Evolutionary conservation across 2,329 filamentous ascomycete genomes (phyloP).

Genomic region (Huntiella decipiens): DNA sequence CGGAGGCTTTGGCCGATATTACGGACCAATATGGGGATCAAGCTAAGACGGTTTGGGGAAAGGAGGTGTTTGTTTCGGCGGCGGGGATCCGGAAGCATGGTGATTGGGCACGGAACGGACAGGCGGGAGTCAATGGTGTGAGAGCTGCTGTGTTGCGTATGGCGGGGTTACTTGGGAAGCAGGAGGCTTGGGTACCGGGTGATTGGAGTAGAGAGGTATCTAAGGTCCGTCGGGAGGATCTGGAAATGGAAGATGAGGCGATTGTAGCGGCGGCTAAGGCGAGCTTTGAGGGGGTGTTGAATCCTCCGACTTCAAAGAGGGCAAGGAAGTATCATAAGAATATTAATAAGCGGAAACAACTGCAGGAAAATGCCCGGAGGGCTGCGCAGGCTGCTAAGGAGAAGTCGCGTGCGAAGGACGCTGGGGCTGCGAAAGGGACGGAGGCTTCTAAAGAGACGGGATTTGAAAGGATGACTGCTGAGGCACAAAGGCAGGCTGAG

Average conservation of each 20-base stretch:
- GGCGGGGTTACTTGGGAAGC: conserved; percentile 18
- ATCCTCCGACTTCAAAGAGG: not conserved
- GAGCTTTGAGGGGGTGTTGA: not conserved
- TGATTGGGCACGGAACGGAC: conserved; percentile 13
- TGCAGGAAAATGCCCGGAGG: not conserved
- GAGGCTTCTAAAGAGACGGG: conserved; percentile 14
- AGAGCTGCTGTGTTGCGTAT: conserved; percentile 23
- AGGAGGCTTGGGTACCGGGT: not conserved
- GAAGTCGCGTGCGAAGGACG: not conserved
- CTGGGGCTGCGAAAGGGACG: not conserved
- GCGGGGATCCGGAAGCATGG: conserved; percentile 20
- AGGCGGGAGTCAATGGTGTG: conserved; percentile 16
- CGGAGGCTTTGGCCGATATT: conserved; percentile 33
- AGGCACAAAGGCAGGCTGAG: conserved; percentile 1
- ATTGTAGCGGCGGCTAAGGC: conserved; percentile 1
- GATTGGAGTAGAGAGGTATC: conserved; percentile 12
- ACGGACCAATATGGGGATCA: conserved; percentile 14
- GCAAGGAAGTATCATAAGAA: not conserved
- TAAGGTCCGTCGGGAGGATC: not conserved
- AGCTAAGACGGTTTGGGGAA: conserved; percentile 12
- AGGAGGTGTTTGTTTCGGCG: conserved; percentile 20
- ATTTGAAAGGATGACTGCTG: conserved; percentile 18
- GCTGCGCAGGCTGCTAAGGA: not conserved
- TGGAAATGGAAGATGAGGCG: not conserved
- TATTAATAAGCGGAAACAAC: not conserved